phyloP scores from a whole-genome alignment of 768 basidiomycete species.

The Mycena pura region DNA sequence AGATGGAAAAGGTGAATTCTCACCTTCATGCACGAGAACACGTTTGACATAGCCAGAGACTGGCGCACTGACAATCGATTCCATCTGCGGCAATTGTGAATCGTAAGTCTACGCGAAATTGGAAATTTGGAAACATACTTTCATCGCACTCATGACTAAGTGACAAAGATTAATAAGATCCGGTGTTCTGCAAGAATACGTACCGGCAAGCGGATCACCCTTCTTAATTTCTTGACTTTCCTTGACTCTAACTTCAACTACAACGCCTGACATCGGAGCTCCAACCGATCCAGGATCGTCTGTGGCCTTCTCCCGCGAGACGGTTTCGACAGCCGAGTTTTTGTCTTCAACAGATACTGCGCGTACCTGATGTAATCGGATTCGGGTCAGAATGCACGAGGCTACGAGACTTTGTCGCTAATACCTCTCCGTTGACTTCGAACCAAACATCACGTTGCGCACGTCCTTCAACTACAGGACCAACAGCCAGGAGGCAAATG shows the following conservation, averaged over 20 bases:
- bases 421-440: slow-evolving; percentile 94
- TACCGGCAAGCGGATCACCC: slow-evolving; percentile 93
- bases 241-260: slow-evolving; percentile 97
- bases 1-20: slow-evolving; percentile 20
- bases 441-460: slow-evolving; percentile 98
- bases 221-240: slow-evolving; percentile 98
- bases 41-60: slow-evolving; percentile 97
- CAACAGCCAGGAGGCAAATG: slow-evolving; percentile 93
- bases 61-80: slow-evolving; percentile 94
- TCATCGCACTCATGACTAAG: slow-evolving; percentile 94
- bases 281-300: slow-evolving; percentile 96
- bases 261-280: slow-evolving; percentile 97
- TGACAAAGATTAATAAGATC: slow-evolving; percentile 30
- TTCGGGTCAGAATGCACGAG: slow-evolving; percentile 20
- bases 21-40: slow-evolving; percentile 88
- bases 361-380: slow-evolving; percentile 71
- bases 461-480: slow-evolving; percentile 89
- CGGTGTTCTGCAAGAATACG: slow-evolving; percentile 41
- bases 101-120: slow-evolving; percentile 25
- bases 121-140: slow-evolving; percentile 43
- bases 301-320: slow-evolving; percentile 94
- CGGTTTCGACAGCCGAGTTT: slow-evolving; percentile 94
- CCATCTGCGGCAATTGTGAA: slow-evolving; percentile 70
- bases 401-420: slow-evolving; percentile 22
- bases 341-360: slow-evolving; percentile 96